Base-by-base conservation (phyloP, 2,329 filamentous ascomycete species). In the Phialophora tarda region DNA sequence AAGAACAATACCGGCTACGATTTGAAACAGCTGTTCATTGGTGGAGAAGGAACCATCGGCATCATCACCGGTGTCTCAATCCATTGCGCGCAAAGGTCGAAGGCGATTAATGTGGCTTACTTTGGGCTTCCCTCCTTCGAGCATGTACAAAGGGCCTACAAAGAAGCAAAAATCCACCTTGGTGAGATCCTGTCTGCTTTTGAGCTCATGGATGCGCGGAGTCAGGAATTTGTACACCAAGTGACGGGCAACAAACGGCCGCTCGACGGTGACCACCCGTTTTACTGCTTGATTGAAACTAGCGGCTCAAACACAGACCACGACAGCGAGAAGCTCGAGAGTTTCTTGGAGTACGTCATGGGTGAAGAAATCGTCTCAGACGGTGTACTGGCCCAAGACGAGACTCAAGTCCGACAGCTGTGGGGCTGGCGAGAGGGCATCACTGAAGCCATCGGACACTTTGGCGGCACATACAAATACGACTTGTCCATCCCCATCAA, bases 1-100 rank as follows among this genome's bases (percentile, higher is more conserved):
- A 99, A 99, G 84, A 98, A 99, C 84, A 99, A 99, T 82, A 99
- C 95, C 1, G 95, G 95, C 30, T 99, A 98, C 79, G 96, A 99
- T 77, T 80, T 97, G 64, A 97, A 97, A 83, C 94, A 97, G 79
- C 86, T 97, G 41, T 97, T 99, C 78, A 96, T 99, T 74, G 95
- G 95, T 54, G 91, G 89, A 34, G 95, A 99, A 79, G 95, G 95
- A 26, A 98, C 95, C 4, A 90, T 98, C 69, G 95, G 95, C 61
- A 91, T 98, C 74, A 91, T 99, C 74, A 99, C 95, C 21, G 93
- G 87, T 55, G 85, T 98, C 44, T 93, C 93, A 3, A 90, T 99
- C 69, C 85, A 94, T 72, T 97, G 93, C 75, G 93, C 95, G 0
- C 93, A 93, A 75, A 87, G 92, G 21, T 91, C 93, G 23, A 88